These are phyloP conservation scores for Ascochyta lentis DNA, from an alignment of 2,329 filamentous ascomycete species.

Conservation along the genomic window DNA sequence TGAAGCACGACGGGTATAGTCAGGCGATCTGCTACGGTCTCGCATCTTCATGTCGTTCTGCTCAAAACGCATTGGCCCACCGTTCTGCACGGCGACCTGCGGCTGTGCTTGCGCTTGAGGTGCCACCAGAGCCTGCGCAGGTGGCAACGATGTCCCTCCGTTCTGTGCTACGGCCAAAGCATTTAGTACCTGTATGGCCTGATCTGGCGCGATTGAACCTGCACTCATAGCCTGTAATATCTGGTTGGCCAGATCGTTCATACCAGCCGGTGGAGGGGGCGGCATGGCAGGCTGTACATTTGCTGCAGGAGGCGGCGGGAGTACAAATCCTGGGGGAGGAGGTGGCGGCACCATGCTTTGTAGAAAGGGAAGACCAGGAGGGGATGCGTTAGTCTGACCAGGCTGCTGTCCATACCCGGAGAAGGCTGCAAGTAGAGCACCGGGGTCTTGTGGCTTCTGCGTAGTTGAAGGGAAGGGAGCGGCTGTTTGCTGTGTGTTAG, in stretches of 20 bases:
- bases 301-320: slow-evolving; percentile 33
- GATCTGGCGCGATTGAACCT: slow-evolving; percentile 44
- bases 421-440: slow-evolving; percentile 44
- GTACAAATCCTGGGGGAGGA: slow-evolving; percentile 42
- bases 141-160: slow-evolving; percentile 35
- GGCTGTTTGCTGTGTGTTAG: slow-evolving; percentile 38
- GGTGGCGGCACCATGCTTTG: slow-evolving; percentile 41
- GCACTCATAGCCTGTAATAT: slow-evolving; percentile 44
- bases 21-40: slow-evolving; percentile 59
- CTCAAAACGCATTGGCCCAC: slow-evolving; percentile 30
- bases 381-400: slow-evolving; percentile 38
- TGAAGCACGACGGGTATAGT: slow-evolving; percentile 71
- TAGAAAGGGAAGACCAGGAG: slow-evolving; percentile 35
- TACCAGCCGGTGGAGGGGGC: slow-evolving; percentile 32
- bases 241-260: slow-evolving; percentile 39
- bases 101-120: slow-evolving; percentile 23
- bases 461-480: slow-evolving; percentile 19
- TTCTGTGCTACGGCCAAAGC: slow-evolving; percentile 36
- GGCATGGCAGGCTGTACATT: slow-evolving; percentile 34
- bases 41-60: slow-evolving; percentile 44
- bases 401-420: slow-evolving; percentile 40
- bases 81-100: slow-evolving; percentile 28
- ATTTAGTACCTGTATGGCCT: slow-evolving; percentile 44
- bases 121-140: slow-evolving; percentile 29
- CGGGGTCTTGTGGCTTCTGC: slow-evolving; percentile 35